A percentile compares a stretch with the other conserved stretches of the same genome.
Conservation (phyloP, 2,329 filamentous ascomycete genomes). For the Pyricularia sp. region DNA sequence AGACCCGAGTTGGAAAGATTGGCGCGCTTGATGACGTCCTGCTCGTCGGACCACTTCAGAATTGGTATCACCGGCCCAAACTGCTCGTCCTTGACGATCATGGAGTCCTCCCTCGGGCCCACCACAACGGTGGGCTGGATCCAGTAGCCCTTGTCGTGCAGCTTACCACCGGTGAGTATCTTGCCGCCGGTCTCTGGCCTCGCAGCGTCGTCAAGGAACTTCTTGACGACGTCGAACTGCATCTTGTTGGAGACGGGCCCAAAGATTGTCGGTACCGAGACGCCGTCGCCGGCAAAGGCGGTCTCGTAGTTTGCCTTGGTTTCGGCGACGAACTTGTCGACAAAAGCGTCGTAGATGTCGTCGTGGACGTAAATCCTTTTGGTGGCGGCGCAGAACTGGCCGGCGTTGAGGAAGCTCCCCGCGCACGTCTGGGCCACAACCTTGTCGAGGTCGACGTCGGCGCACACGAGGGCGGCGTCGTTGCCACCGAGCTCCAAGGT, state of each 20-base stretch:
- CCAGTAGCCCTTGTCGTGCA: conserved; percentile 35
- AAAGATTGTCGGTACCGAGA: conserved; percentile 31
- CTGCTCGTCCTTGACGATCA: conserved; percentile 45
- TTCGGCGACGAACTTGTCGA: conserved; percentile 31
- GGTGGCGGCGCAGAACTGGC: conserved; percentile 40
- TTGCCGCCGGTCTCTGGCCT: conserved; percentile 31
- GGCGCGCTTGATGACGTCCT: conserved; percentile 42
- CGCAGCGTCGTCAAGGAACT: conserved; percentile 41
- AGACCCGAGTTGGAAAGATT: conserved; percentile 40
- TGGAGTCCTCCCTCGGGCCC: conserved; percentile 40
- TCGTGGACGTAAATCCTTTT: conserved; percentile 43
- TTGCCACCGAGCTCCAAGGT: conserved; percentile 33
- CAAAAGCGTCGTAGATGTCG: conserved; percentile 34
- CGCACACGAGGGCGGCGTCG: conserved; percentile 31
- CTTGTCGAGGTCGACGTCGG: conserved; percentile 30
- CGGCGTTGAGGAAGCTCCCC: conserved; percentile 42
- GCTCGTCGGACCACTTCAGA: conserved; percentile 46
- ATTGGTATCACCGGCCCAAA: conserved; percentile 54
- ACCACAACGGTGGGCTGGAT: conserved; percentile 45
- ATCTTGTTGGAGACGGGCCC: conserved; percentile 51
- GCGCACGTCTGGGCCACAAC: conserved; percentile 28
- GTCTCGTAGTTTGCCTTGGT: conserved; percentile 24
- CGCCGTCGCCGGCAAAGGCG: conserved; percentile 36
- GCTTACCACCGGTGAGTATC: conserved; percentile 34
- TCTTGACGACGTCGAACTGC: conserved; percentile 48